Evolutionary conservation across 345 rosid species (phyloP).

Genomic region (Salix dunnii): DNA sequence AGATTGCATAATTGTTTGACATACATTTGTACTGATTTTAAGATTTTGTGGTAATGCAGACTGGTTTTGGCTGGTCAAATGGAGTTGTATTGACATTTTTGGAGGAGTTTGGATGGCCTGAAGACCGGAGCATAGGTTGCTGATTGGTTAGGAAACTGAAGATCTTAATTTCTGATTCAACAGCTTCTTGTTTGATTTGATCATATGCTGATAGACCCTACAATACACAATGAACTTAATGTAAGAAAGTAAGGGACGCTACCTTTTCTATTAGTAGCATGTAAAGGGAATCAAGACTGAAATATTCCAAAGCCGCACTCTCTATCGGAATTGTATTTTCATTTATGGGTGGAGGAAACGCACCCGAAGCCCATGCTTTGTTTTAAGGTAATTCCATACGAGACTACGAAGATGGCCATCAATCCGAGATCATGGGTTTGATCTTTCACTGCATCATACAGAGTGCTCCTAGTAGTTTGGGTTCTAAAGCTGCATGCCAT

Average conservation of each 20-base stretch:
- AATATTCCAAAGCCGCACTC: too few relatives aligned
- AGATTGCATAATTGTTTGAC: background rate
- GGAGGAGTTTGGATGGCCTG: conserved; percentile 95
- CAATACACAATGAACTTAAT: background rate
- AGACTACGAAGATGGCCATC: background rate
- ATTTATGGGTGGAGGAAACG: too few relatives aligned
- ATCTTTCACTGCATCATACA: background rate
- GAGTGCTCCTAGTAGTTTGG: background rate
- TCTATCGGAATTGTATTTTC: too few relatives aligned
- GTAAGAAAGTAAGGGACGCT: too few relatives aligned
- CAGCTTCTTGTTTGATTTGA: background rate
- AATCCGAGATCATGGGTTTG: background rate
- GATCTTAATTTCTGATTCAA: background rate
- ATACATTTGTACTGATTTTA: background rate
- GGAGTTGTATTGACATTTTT: conserved; percentile 78
- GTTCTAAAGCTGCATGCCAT: background rate
- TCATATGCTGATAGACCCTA: background rate
- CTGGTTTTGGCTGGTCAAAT: conserved; percentile 97
- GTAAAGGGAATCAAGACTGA: too few relatives aligned
- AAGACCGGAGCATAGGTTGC: conserved; percentile 46
- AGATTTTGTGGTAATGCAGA: conserved; percentile 39
- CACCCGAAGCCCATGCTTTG: too few relatives aligned
- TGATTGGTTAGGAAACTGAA: background rate
- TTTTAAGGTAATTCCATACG: too few relatives aligned
- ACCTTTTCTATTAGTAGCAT: too few relatives aligned